Percentiles rank a stretch among this genome's conserved stretches.
Evolutionary conservation across 2,329 filamentous ascomycete genomes (phyloP).

Genomic region (Emydomyces testavorans): DNA sequence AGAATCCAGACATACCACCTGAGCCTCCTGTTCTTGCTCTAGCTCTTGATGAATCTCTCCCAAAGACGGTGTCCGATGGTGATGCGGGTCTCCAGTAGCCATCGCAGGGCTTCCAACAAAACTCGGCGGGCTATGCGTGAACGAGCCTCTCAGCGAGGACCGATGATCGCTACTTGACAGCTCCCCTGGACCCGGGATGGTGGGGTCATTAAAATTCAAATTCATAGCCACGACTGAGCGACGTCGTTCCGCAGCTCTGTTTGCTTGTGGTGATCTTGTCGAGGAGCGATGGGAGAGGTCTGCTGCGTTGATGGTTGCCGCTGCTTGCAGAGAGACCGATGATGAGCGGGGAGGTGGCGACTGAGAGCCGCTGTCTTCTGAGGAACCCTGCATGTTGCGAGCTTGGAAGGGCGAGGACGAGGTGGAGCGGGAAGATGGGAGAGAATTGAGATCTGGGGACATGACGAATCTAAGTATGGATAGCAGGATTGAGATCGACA

Average conservation of each 20-base stretch:
- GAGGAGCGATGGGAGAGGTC: constrained; percentile 46
- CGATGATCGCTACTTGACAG: constrained; percentile 27
- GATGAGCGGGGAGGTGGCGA: constrained; percentile 54
- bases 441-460: constrained; percentile 64
- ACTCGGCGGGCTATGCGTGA: constrained; percentile 35
- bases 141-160: constrained; percentile 30
- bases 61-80: constrained; percentile 38
- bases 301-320: constrained; percentile 66
- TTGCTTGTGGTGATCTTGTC: constrained; percentile 24
- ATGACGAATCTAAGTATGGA: constrained; percentile 31
- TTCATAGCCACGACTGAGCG: constrained; percentile 34
- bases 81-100: constrained; percentile 37
- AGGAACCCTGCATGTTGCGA: constrained; percentile 22
- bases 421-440: constrained; percentile 46
- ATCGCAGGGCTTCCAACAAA: constrained; percentile 34
- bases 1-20: constrained; percentile 41
- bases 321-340: constrained; percentile 60
- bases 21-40: constrained; percentile 42
- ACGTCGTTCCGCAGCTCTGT: constrained; percentile 30
- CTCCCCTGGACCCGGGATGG: constrained; percentile 28
- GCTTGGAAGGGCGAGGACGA: constrained; percentile 29
- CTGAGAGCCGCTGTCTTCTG: constrained; percentile 39
- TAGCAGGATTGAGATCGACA: not conserved
- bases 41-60: constrained; percentile 42
- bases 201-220: constrained; percentile 32